Evolutionary conservation across 2,329 filamentous ascomycete genomes (phyloP).

Genomic region (Neonectria coccinea): DNA sequence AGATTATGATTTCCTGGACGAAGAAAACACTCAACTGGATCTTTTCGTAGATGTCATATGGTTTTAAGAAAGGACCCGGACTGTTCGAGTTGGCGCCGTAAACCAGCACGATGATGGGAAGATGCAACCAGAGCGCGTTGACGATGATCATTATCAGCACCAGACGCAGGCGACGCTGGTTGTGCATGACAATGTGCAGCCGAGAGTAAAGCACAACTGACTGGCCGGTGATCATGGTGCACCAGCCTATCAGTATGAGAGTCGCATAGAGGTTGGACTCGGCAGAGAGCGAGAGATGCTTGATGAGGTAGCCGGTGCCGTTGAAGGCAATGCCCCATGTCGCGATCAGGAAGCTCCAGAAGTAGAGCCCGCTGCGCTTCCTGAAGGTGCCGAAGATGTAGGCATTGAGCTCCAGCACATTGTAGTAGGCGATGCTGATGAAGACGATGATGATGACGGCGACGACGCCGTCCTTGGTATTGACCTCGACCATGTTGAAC

Average conservation of each 20-base stretch:
- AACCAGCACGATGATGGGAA: constrained; percentile 66
- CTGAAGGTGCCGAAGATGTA: constrained; percentile 50
- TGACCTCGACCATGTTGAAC: constrained; percentile 15
- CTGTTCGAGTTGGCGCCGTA: constrained; percentile 60
- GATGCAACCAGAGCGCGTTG: constrained; percentile 64
- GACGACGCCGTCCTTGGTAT: constrained; percentile 32
- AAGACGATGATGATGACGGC: constrained; percentile 39
- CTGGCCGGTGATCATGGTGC: constrained; percentile 70
- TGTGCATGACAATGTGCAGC: constrained; percentile 68
- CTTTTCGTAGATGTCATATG: constrained; percentile 63
- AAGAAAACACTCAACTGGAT: constrained; percentile 67
- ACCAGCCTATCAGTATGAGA: constrained; percentile 49
- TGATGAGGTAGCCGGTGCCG: constrained; percentile 60
- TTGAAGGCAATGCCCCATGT: constrained; percentile 50
- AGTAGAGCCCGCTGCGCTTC: constrained; percentile 49
- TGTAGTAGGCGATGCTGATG: constrained; percentile 47
- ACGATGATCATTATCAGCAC: constrained; percentile 69
- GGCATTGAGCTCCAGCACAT: constrained; percentile 50
- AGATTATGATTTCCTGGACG: constrained; percentile 66
- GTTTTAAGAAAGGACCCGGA: constrained; percentile 34
- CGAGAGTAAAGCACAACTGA: constrained; percentile 72
- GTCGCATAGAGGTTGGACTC: constrained; percentile 40
- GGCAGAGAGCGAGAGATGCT: constrained; percentile 42
- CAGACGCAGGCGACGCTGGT: constrained; percentile 59
- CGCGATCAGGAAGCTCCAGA: constrained; percentile 52